A percentile compares a stretch with the other conserved stretches of the same genome.
These are phyloP conservation scores for Ustulina deusta DNA, from an alignment of 2,329 filamentous ascomycete genomes.

Conservation along the genomic window DNA sequence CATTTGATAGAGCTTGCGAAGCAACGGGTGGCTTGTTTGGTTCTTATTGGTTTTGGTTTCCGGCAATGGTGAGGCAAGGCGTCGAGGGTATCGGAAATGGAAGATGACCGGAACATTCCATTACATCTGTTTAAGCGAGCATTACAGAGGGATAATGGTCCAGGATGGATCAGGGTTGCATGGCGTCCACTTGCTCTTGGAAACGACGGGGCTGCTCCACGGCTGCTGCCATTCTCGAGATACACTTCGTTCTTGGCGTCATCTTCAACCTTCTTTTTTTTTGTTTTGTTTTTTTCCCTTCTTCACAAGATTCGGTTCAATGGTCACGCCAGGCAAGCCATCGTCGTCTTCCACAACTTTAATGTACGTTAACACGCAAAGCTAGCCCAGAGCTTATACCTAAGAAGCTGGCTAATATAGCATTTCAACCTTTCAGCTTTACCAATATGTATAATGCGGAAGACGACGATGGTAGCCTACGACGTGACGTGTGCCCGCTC, in stretches of 20 bases:
- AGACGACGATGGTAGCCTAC: slow-evolving; percentile 72
- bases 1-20: slow-evolving; percentile 41
- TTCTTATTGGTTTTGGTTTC: slow-evolving; percentile 47
- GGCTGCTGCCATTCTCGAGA: slow-evolving; percentile 50
- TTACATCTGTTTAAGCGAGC: slow-evolving; percentile 61
- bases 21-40: slow-evolving; percentile 43
- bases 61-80: slow-evolving; percentile 47
- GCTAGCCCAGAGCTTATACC: slow-evolving; percentile 54
- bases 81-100: slow-evolving; percentile 48
- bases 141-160: slow-evolving; percentile 56
- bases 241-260: slow-evolving; percentile 47
- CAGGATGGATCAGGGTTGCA: slow-evolving; percentile 52
- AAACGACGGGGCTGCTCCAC: slow-evolving; percentile 51
- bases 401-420: slow-evolving; percentile 62
- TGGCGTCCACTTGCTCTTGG: slow-evolving; percentile 53
- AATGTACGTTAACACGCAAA: slow-evolving; percentile 74
- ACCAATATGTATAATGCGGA: slow-evolving; percentile 60
- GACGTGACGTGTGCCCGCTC: slow-evolving; percentile 59
- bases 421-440: slow-evolving; percentile 57
- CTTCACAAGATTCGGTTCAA: slow-evolving; percentile 46
- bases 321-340: slow-evolving; percentile 72
- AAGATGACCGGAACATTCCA: slow-evolving; percentile 51
- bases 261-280: slow-evolving; percentile 44
- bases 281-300: slow-evolving; percentile 47
- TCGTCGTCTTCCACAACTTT: slow-evolving; percentile 75